Base-by-base conservation (phyloP, 2,329 filamentous ascomycete genomes). In the Magnaporthiopsis poae region DNA sequence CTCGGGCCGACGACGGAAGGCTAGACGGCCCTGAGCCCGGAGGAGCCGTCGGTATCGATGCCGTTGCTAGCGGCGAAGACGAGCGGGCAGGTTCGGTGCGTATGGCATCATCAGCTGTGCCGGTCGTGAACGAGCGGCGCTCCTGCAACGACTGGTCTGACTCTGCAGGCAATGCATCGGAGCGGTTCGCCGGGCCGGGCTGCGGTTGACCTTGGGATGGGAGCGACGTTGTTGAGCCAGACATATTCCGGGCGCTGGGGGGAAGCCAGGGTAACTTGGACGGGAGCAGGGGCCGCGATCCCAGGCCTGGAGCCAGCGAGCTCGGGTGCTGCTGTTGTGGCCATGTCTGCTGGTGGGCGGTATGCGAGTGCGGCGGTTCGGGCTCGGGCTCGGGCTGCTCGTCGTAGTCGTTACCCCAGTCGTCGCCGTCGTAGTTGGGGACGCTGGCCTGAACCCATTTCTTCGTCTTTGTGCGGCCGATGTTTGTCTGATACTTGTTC, bases 401-500 rank as follows among this genome's bases (percentile, higher is more conserved):
- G n/a, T 86, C 84, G 67, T 86, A 84, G 52, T 89, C 87, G 66
- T 82, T 89, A 52, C 92, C 94, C 93, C 94, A 97, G 74, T 96
- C 94, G 72, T 96, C 92, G 69, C 93, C 94, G 73, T 94, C 93
- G 74, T 98, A 98, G 74, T 87, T 90, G 72, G 90, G 88, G 67
- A 87, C 83, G 77, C 93, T 94, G 52, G 94, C 94, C 73, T 96
- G 90, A 56, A 94, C 89, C 94, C 94, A 98, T 84, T 96, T 96
- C 78, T 89, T 90, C 66, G 93, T 97, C 80, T 96, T 96, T 66
- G 88, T 85, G 69, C 94, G 88, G 78, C 91, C 94, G 63, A 97
- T 88, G 75, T 96, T 96, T 65, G 92, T 86, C 75, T 90, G 90
- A 78, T 93, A 96, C 33, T 77, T 73, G 67, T 71, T 75, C 66